Evolutionary conservation across 2,329 filamentous ascomycete genomes (phyloP).

Genomic region (Aspergillus fischeri): DNA sequence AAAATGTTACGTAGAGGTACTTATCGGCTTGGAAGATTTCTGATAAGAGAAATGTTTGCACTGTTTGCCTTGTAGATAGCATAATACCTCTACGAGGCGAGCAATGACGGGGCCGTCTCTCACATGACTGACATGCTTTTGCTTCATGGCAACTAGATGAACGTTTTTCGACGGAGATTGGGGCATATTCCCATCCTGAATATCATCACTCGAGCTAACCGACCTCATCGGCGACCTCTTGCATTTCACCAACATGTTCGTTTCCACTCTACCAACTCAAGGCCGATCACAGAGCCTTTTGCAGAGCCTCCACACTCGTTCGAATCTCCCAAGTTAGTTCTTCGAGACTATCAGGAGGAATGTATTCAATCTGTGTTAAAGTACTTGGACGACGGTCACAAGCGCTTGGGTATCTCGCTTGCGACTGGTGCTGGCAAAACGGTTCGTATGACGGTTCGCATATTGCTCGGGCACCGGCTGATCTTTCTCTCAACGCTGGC

Average conservation of each 20-base stretch:
- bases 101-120: background rate
- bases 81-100: background rate
- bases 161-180: slow-evolving; percentile 24
- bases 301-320: slow-evolving; percentile 7
- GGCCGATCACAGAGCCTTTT: background rate
- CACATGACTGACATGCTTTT: background rate
- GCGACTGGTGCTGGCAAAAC: slow-evolving; percentile 90
- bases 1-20: background rate
- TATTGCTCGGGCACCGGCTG: background rate
- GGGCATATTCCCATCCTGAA: slow-evolving; percentile 17
- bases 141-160: slow-evolving; percentile 24
- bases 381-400: slow-evolving; percentile 66
- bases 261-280: slow-evolving; percentile 20
- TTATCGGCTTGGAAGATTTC: slow-evolving; percentile 8
- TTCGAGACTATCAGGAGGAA: slow-evolving; percentile 86
- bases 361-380: slow-evolving; percentile 77
- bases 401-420: slow-evolving; percentile 76
- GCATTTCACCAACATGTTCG: slow-evolving; percentile 20
- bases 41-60: slow-evolving; percentile 34
- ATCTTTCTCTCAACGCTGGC: background rate
- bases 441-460: slow-evolving; percentile 43
- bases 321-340: slow-evolving; percentile 46
- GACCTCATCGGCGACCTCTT: slow-evolving; percentile 17
- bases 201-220: slow-evolving; percentile 8
- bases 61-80: slow-evolving; percentile 27